Evolutionary conservation across 2,329 filamentous ascomycete species (phyloP).

Genomic region (Tolypocladium guangdongense): DNA sequence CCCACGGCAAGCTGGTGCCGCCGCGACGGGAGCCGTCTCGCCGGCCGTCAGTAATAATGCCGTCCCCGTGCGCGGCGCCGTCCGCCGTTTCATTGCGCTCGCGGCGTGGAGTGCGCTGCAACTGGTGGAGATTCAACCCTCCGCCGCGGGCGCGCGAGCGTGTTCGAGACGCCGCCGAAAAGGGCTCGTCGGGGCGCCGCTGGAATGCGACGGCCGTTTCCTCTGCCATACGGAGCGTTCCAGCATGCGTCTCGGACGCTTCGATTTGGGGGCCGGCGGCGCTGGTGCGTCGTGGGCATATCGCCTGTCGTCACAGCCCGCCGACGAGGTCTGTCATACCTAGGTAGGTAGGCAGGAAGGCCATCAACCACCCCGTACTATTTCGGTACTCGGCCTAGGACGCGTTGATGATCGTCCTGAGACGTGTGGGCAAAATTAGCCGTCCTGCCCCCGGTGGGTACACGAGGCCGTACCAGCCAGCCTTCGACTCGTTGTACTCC

Average conservation of each 20-base stretch:
- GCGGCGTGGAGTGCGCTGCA: neutral
- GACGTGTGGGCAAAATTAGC: conserved; percentile 3
- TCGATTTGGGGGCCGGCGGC: neutral
- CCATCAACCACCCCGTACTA: neutral
- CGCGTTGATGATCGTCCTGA: neutral
- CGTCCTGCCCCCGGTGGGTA: neutral
- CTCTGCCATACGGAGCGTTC: neutral
- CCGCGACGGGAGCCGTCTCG: neutral
- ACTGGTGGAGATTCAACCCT: neutral
- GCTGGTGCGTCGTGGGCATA: neutral
- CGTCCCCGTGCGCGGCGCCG: neutral
- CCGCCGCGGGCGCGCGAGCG: neutral
- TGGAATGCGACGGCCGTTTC: neutral
- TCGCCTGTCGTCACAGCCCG: conserved; percentile 1
- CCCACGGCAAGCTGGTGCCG: neutral
- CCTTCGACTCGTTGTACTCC: neutral
- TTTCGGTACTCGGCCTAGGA: neutral
- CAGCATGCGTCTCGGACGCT: neutral
- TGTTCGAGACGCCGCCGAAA: conserved; percentile 3
- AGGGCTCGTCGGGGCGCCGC: neutral
- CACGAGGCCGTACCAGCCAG: neutral
- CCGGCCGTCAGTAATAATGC: neutral
- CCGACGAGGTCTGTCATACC: no score
- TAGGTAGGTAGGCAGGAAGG: no score
- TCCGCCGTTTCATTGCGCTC: no score